Base-by-base conservation (phyloP, 2,329 filamentous ascomycete species). In the Chalaropsis thielavioides region DNA sequence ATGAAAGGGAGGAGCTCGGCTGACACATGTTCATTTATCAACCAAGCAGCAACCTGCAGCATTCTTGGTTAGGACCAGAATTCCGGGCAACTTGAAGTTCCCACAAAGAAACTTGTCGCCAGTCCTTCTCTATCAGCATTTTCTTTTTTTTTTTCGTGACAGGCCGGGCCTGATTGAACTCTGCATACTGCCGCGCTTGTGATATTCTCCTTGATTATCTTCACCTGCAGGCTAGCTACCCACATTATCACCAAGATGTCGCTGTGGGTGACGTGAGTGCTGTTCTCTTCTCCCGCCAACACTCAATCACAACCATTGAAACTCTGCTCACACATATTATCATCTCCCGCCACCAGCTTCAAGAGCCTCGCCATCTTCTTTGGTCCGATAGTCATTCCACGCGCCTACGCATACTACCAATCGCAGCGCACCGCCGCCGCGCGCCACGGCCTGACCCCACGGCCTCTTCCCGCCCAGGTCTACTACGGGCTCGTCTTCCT, bases 371-470 rank as follows among this genome's bases (percentile, higher is more conserved):
- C 79, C 71, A 73, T 85, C 71, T 81, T 85, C 76, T 80, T 92
- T 72, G 89, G 86, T 2, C 89, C 89, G 40, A 78, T 89, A 68
- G 77, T 92, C 69, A 74, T 92, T 46, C 87, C 88, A 62, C 84
- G 83, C 70, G 79, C 80, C 66, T 76, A 90, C 66, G 74, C 77
- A 67, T 85, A 82, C 77, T 88, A 89, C 76, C 83, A 84, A 69
- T 80, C 79, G 54, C 64, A 78, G 58, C 77, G 76, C 69, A 71
- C 74, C 67, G 75, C 76, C n/a, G 76, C 77, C 2, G 69, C 63
- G 43, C 58, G 60, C 22, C 54, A 81, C 81, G 70, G 76, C 78
- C 66, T 66, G 11, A 11, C 51, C 6, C 61, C 87, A 70, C 79
- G 81, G 62, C 78, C 86, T 58, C 73, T 86, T 35, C 79, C 86